phyloP scores from a whole-genome alignment of 345 rosid genomes.

The Salix udensis region DNA sequence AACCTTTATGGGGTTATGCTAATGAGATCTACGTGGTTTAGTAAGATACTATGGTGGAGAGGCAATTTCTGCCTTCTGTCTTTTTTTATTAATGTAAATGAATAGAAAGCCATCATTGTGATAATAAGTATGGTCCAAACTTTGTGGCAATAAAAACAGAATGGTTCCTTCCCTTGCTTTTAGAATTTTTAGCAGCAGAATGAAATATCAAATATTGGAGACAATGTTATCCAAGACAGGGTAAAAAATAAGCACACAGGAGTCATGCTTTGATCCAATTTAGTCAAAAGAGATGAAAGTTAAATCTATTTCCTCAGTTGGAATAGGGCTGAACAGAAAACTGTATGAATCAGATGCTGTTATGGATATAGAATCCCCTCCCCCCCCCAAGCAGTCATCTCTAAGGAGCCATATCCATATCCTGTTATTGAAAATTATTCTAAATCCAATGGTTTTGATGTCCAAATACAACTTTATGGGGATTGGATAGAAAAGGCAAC shows the following conservation, averaged over 20 bases:
- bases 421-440: not conserved
- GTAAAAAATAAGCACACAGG: not conserved
- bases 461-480: not conserved
- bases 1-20: not conserved
- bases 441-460: not conserved
- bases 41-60: not conserved
- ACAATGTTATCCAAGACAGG: not conserved
- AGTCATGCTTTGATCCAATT: not conserved
- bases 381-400: not conserved
- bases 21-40: not conserved
- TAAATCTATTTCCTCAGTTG: too few relatives aligned
- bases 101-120: not conserved
- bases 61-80: not conserved
- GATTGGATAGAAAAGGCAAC: not conserved
- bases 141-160: not conserved
- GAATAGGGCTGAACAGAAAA: not conserved
- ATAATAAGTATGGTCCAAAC: not conserved
- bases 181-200: not conserved
- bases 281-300: not conserved
- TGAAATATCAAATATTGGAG: not conserved
- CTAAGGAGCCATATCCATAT: not conserved
- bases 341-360: not conserved
- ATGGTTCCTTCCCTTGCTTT: not conserved
- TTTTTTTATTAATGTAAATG: not conserved
- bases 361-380: not conserved